Base-by-base conservation (phyloP, 2,329 filamentous ascomycete genomes). In the Pseudocercospora cruenta region DNA sequence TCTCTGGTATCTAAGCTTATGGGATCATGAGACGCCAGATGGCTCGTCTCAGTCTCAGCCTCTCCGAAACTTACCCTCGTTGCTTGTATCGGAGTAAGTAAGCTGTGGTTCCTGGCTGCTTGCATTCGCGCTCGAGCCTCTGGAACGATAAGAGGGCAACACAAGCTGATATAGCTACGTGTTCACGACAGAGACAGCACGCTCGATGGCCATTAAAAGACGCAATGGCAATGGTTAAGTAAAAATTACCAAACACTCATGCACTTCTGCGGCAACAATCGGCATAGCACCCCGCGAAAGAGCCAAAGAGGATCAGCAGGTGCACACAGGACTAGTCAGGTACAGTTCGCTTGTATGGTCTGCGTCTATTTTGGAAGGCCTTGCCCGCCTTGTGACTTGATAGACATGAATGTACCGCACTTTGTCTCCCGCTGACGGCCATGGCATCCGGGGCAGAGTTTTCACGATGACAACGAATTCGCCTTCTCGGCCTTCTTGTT, bases 211-310 rank as follows among this genome's bases (percentile, higher is more conserved):
- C 55, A 33, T 55, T 55, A 58, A 58, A 58, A 58, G 55, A 26
- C 55, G 55, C 55, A 58, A 58, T 58, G 16, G 5, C 55, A 58
- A 58, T 19, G 1, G 36, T 58, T 58, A 22, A n/a, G n/a, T 58
- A 58, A 58, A 16, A 58, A 39, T 6, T n/a, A n/a, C n/a, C n/a
- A n/a, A n/a, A n/a, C n/a, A n/a, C n/a, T 39, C 54, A 58, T 58
- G 28, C 54, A 24, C 54, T 14, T n/a, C 10, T 16, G 12, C 51
- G 51, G 51, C 24, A 54, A 54, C 0, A 31, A 1, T 4, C 51
- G 51, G 51, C 24, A 12, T 6, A 31, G 28, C n/a, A n/a, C 8
- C 28, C 24, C 24, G 24, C 24, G 24, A 26, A 26, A 26, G 3
- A 26, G 24, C 24, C 24, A 26, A 26, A 26, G 24, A 26, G 24